phyloP scores from a whole-genome alignment of 371 early-diverging fungal genomes.

The Rhizopus microsporus region DNA sequence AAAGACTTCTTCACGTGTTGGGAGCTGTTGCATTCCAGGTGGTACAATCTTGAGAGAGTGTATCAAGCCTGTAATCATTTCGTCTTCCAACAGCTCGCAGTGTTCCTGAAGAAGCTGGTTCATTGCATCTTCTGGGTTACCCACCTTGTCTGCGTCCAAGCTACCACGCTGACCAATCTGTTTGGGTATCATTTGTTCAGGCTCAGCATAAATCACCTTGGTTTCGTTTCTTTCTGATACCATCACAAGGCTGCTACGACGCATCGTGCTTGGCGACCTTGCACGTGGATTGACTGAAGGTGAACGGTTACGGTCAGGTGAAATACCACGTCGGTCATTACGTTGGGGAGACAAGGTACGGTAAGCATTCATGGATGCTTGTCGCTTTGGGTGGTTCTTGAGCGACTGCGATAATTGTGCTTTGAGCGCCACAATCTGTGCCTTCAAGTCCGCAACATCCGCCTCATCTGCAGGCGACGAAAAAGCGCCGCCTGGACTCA shows the following conservation, averaged over 20 bases:
- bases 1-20: conserved; percentile 82
- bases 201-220: conserved; percentile 37
- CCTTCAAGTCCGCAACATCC: conserved; percentile 50
- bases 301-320: conserved; percentile 30
- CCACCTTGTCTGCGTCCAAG: conserved; percentile 32
- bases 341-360: conserved; percentile 43
- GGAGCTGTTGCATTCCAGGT: conserved; percentile 81
- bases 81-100: conserved; percentile 68
- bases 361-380: conserved; percentile 39
- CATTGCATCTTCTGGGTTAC: conserved; percentile 57
- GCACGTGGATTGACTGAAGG: conserved; percentile 37
- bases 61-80: conserved; percentile 87
- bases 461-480: conserved; percentile 26
- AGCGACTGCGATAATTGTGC: conserved; percentile 50
- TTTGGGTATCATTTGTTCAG: conserved; percentile 48
- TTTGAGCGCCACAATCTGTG: conserved; percentile 54
- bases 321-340: conserved; percentile 38
- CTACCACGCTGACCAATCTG: conserved; percentile 41
- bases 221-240: conserved; percentile 21
- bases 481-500: conserved; percentile 21
- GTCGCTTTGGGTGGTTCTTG: conserved; percentile 44
- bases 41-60: conserved; percentile 85
- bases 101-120: conserved; percentile 21
- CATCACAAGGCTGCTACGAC: conserved; percentile 28
- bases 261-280: conserved; percentile 42